Percentiles rank a stretch among this genome's conserved stretches.
phyloP scores from a whole-genome alignment of 2,329 filamentous ascomycete species.

The Scortechinia acanthostroma region DNA sequence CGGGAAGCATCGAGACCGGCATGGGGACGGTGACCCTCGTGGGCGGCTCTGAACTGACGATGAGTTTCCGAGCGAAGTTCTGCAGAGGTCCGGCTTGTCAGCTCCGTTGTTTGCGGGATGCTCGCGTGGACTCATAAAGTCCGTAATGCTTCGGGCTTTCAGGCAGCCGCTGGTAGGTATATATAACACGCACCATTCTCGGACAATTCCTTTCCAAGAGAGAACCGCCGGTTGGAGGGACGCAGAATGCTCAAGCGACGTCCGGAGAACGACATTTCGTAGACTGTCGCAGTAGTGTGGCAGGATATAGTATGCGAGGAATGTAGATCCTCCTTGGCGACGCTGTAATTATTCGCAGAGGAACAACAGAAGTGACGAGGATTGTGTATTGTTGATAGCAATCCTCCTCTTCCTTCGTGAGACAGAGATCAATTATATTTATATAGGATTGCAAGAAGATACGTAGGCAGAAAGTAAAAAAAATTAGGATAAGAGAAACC shows the following conservation, averaged over 20 bases:
- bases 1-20: constrained; percentile 82
- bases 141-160: background rate
- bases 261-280: background rate
- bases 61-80: constrained; percentile 80
- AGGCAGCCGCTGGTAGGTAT: background rate
- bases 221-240: background rate
- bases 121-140: too few relatives aligned
- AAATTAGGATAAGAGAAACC: too few relatives aligned
- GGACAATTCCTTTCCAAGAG: background rate
- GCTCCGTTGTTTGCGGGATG: too few relatives aligned
- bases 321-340: background rate
- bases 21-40: constrained; percentile 85
- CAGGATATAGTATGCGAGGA: too few relatives aligned
- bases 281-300: too few relatives aligned
- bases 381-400: too few relatives aligned
- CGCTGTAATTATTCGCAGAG: too few relatives aligned
- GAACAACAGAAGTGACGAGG: background rate
- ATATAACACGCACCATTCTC: background rate
- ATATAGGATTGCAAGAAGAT: too few relatives aligned
- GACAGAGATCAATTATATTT: too few relatives aligned
- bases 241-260: constrained; percentile 1
- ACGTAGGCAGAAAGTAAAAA: too few relatives aligned
- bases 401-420: too few relatives aligned
- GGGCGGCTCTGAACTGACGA: constrained; percentile 79
- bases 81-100: too few relatives aligned